phyloP scores from a whole-genome alignment of 1,139 yeast species.

The Candida albicans region DNA sequence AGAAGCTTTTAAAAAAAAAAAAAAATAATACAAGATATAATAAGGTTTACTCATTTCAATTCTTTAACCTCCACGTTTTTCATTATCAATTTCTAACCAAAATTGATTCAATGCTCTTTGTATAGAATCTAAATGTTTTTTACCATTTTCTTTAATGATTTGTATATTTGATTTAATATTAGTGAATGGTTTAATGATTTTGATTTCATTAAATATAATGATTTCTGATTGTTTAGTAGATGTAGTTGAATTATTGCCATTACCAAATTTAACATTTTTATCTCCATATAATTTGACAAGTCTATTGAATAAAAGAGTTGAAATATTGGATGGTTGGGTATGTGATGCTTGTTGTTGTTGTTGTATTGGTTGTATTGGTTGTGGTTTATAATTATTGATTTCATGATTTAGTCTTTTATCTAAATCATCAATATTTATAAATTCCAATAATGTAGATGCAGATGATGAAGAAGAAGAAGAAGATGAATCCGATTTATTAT shows the following conservation, averaged over 20 bases:
- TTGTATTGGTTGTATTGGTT: background rate
- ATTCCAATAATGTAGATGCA: conserved; percentile 5
- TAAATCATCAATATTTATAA: conserved; percentile 19
- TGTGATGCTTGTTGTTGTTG: background rate
- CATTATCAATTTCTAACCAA: conserved; percentile 52
- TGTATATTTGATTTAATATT: conserved; percentile 26
- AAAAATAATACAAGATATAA: too few species aligned
- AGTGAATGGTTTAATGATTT: conserved; percentile 30
- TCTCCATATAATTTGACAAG: conserved; percentile 23
- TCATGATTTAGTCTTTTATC: conserved; percentile 18
- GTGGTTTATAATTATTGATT: conserved; percentile 15
- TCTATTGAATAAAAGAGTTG: conserved; percentile 18
- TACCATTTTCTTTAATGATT: conserved; percentile 26
- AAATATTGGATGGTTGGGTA: conserved; percentile 1
- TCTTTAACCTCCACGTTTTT: conserved; percentile 60
- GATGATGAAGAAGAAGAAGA: background rate
- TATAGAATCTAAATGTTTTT: conserved; percentile 45
- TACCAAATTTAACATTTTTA: conserved; percentile 27
- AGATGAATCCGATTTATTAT: conserved; percentile 6
- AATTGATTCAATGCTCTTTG: conserved; percentile 56
- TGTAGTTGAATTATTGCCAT: conserved; percentile 9
- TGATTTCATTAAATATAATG: conserved; percentile 26
- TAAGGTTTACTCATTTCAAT: too few species aligned
- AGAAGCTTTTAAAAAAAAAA: too few species aligned
- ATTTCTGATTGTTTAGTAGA: conserved; percentile 19